Evolutionary conservation across 371 early-diverging fungal species (phyloP).

Genomic region (Amoeboaphelidium protococcarum): DNA sequence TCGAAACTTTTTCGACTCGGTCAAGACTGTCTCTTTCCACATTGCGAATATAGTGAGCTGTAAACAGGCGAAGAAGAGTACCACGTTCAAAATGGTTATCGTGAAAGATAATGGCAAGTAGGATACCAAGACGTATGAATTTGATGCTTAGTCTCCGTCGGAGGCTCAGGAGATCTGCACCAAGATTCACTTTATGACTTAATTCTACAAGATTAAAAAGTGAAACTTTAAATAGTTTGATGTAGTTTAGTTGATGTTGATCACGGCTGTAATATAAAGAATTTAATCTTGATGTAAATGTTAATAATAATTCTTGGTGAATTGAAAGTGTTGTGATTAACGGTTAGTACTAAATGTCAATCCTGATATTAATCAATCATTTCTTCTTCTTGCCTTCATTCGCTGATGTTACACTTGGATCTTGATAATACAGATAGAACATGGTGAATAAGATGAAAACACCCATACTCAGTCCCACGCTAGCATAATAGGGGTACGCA

Average conservation of each 20-base stretch:
- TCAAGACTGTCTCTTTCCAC: slow-evolving; percentile 55
- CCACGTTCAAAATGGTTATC: slow-evolving; percentile 42
- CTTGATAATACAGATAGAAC: background rate
- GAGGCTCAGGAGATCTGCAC: slow-evolving; percentile 16
- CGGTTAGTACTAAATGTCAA: no score
- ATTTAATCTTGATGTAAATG: no score
- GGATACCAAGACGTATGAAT: slow-evolving; percentile 28
- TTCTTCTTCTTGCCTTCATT: no score
- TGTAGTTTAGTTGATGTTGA: no score
- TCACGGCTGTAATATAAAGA: no score
- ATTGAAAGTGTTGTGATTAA: no score
- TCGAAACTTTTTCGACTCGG: slow-evolving; percentile 44
- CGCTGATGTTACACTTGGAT: no score
- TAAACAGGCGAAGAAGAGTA: slow-evolving; percentile 41
- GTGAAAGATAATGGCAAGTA: background rate
- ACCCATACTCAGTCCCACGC: slow-evolving; percentile 44
- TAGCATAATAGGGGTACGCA: slow-evolving; percentile 82
- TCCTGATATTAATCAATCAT: no score
- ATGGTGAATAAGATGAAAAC: slow-evolving; percentile 33
- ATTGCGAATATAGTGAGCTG: slow-evolving; percentile 44
- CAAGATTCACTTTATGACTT: background rate
- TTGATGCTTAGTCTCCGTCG: slow-evolving; percentile 38
- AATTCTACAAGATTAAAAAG: background rate
- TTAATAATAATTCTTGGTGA: no score
- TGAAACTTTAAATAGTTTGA: no score